Conservation (phyloP, 2,329 filamentous ascomycete genomes). For the Lachnellula suecica region DNA sequence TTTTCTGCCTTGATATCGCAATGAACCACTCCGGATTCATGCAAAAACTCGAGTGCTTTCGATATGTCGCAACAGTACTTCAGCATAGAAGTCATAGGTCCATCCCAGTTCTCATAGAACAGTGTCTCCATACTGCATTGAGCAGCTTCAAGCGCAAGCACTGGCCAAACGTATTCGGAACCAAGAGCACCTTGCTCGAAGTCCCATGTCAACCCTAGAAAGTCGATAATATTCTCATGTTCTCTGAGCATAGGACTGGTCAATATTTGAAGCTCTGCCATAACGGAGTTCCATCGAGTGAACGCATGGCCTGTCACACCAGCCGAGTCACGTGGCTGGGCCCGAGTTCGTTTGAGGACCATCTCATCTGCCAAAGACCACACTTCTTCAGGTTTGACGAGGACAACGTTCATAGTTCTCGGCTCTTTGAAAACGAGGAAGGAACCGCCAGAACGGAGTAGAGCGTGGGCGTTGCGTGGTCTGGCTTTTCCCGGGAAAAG, state of each 20-base stretch:
- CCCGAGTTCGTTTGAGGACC: background rate
- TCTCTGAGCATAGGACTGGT: background rate
- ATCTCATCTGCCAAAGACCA: background rate
- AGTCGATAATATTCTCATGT: background rate
- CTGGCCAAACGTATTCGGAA: background rate
- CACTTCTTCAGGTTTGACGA: background rate
- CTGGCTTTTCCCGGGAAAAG: background rate
- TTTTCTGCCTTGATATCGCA: conserved; percentile 2
- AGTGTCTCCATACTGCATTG: background rate
- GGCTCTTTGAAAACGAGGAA: background rate
- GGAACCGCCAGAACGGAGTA: background rate
- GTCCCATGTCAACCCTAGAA: conserved; percentile 1
- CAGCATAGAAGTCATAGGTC: background rate
- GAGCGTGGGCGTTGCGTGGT: background rate
- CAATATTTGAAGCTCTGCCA: background rate
- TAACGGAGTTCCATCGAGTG: background rate
- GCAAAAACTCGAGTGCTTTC: background rate
- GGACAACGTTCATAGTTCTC: background rate
- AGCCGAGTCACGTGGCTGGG: background rate
- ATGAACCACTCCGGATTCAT: background rate
- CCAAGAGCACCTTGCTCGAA: background rate
- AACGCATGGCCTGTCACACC: background rate
- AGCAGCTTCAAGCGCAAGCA: background rate
- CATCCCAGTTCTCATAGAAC: background rate
- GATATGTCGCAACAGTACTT: background rate